A percentile compares a stretch with the other conserved stretches of the same genome.
phyloP scores from a whole-genome alignment of 2,329 filamentous ascomycete species.

The Lasiodiplodia gonubiensis region DNA sequence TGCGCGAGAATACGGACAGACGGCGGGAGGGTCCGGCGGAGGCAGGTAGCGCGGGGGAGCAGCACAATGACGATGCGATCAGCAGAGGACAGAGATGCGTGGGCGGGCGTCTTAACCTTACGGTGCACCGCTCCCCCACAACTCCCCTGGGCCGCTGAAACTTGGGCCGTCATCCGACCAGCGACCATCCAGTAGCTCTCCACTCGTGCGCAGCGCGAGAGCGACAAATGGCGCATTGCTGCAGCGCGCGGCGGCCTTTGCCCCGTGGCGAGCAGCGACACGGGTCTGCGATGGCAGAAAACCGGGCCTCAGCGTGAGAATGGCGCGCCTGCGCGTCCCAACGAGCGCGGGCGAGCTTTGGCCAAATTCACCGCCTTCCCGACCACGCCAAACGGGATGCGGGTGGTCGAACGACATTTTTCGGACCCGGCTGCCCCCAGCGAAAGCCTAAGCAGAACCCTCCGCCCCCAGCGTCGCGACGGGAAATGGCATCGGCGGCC shows the following conservation, averaged over 20 bases:
- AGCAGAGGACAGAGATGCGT: conserved; percentile 29
- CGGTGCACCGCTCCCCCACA: conserved; percentile 2
- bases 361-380: conserved; percentile 17
- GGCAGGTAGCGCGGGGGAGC: conserved; percentile 43
- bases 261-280: conserved; percentile 5
- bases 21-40: conserved; percentile 28
- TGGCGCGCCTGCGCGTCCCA: conserved; percentile 1
- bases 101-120: conserved; percentile 7
- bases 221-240: conserved; percentile 17
- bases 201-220: not conserved
- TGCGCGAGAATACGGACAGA: not conserved
- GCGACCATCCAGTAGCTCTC: conserved; percentile 1
- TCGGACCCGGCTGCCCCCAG: not conserved
- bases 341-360: not conserved
- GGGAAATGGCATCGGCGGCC: not conserved
- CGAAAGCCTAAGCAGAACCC: not conserved
- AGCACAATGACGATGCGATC: conserved; percentile 37
- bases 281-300: conserved; percentile 4
- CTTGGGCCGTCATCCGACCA: conserved; percentile 11
- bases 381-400: conserved; percentile 12
- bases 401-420: conserved; percentile 15
- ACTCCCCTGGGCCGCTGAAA: conserved; percentile 5
- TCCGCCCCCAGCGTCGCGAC: not conserved
- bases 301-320: conserved; percentile 14
- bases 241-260: conserved; percentile 10